Conservation (phyloP, 371 early-diverging fungal genomes). For the Mucor mucedo region DNA sequence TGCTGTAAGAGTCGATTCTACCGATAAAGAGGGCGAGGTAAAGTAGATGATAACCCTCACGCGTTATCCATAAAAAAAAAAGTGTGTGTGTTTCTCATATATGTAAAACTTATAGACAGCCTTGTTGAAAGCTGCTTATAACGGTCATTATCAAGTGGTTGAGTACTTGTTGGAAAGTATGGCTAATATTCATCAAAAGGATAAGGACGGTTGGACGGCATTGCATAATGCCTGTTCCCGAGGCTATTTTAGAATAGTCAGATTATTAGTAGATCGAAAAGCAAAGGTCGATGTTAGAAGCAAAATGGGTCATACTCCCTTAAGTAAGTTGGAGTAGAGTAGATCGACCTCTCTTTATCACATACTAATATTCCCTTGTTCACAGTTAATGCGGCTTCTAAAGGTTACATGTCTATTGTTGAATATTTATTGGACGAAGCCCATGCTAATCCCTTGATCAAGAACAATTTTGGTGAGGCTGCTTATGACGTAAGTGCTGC, state of each 20-base stretch:
- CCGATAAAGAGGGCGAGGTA: conserved; percentile 77
- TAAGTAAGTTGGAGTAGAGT: conserved; percentile 59
- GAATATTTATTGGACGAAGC: conserved; percentile 65
- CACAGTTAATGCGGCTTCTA: conserved; percentile 80
- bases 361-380: not conserved
- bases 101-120: conserved; percentile 61
- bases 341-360: not conserved
- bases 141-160: conserved; percentile 68
- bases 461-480: conserved; percentile 72
- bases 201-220: conserved; percentile 84
- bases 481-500: conserved; percentile 86
- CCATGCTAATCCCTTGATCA: conserved; percentile 64
- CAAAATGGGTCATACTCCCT: conserved; percentile 74
- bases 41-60: not conserved
- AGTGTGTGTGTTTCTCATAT: not conserved
- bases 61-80: not conserved
- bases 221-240: conserved; percentile 77
- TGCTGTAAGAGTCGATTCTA: conserved; percentile 64
- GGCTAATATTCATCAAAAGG: conserved; percentile 67
- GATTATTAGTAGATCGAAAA: conserved; percentile 58
- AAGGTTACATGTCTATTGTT: conserved; percentile 67
- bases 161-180: conserved; percentile 59
- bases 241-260: conserved; percentile 63
- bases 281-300: conserved; percentile 64
- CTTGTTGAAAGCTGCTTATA: conserved; percentile 76